Base-by-base conservation (phyloP, 139 green algal genomes). In the Chlamydomonas sp. region DNA sequence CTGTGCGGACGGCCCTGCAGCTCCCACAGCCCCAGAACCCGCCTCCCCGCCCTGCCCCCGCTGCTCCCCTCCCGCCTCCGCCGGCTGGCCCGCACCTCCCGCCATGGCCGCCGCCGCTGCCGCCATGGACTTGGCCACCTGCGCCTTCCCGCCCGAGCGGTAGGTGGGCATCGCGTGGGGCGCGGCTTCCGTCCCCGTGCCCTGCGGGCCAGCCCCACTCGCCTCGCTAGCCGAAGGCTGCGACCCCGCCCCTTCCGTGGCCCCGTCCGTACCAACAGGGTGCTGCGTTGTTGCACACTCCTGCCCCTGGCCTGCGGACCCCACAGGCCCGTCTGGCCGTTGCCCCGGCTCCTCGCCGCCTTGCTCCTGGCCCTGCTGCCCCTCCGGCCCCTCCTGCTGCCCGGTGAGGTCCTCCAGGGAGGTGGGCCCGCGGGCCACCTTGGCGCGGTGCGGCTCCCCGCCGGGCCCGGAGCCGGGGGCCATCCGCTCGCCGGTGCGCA, bases 331-430 rank as follows among this genome's bases (percentile, higher is more conserved):
- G 31, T 49, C 31, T 49, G 31, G 31, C 31, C 31, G 31, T 49
- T 49, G 31, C 31, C 31, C 31, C 31, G 31, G 31, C 31, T 49
- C 31, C 31, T 49, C 31, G 31, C 31, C 31, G 58, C 71, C 78
- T 58, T 84, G 62, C 75, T 58, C 5, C 66, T 80, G 73, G 82
- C 77, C 77, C 76, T 63, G 58, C 77, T 81, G 68, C 84, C 64
- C 63, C 68, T 80, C 17, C 67, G 18, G 57, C 67, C 5, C 17
- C 67, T 68, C 63, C 63, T 83, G 12, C 81, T 31, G 81, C 59
- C 59, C n/a, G 15, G 62, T 18, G 61, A 93, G 85, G 88, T 93
- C 90, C 49, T 74, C 90, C n/a, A 93, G 64, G 16, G 79, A 80
- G 59, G 90, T 93, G 73, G 90, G 90, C 0, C 90, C 90, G 1